Evolutionary conservation across 139 green algal species (phyloP).

Genomic region (Coccomyxa sp.): DNA sequence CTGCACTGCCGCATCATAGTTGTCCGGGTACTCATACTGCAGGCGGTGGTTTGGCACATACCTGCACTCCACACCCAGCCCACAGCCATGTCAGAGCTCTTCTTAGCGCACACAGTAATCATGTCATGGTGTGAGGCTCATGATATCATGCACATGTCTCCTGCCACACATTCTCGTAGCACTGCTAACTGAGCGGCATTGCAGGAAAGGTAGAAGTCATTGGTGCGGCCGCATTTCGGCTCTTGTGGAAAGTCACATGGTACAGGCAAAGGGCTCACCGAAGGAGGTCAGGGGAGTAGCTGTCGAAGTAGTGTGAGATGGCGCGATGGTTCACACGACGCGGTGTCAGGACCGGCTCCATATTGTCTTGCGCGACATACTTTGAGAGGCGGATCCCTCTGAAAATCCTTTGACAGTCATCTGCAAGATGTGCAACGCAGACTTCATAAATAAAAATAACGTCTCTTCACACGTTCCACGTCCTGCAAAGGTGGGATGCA

Average conservation of each 20-base stretch:
- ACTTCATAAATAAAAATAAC: neutral
- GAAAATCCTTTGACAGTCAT: slow-evolving; percentile 14
- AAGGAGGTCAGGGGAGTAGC: slow-evolving; percentile 4
- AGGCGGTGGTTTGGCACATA: slow-evolving; percentile 13
- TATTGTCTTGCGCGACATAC: slow-evolving; percentile 20
- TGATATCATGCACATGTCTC: neutral
- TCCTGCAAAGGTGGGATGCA: neutral
- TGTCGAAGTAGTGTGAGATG: slow-evolving; percentile 11
- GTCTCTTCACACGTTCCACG: neutral
- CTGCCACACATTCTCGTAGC: neutral
- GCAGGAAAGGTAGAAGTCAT: neutral
- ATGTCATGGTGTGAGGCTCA: neutral
- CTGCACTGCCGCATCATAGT: neutral
- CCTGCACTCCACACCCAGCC: neutral
- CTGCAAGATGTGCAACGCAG: neutral
- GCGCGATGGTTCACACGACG: slow-evolving; percentile 8
- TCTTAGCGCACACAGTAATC: neutral
- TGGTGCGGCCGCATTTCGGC: neutral
- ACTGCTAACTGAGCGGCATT: neutral
- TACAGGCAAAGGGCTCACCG: neutral
- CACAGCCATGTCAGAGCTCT: neutral
- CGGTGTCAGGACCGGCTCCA: neutral
- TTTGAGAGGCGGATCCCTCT: neutral
- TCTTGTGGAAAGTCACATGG: neutral
- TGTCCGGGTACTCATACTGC: slow-evolving; percentile 18